Conservation (phyloP, 2,329 filamentous ascomycete species). For the Gaeumannomyces tritici region DNA sequence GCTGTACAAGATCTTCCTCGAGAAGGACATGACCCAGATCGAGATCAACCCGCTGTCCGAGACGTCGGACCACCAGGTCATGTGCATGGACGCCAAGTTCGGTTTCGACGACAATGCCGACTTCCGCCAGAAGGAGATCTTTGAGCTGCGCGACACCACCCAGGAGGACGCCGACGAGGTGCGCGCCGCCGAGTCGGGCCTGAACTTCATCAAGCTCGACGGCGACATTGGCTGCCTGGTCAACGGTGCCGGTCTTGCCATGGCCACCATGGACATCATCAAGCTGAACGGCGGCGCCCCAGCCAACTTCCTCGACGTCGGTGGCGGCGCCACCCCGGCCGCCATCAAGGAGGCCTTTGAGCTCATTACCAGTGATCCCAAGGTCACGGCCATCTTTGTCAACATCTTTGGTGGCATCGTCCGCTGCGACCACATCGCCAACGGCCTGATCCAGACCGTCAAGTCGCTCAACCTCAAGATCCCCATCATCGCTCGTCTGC, state of each 20-base stretch:
- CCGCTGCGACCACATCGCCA: conserved; percentile 92
- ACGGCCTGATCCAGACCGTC: conserved; percentile 90
- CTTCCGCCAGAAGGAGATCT: conserved; percentile 95
- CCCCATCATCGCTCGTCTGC: conserved; percentile 91
- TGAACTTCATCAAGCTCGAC: conserved; percentile 99
- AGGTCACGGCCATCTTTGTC: conserved; percentile 98
- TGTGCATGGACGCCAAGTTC: conserved; percentile 99
- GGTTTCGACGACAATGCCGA: conserved; percentile 98
- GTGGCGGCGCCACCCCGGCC: conserved; percentile 90
- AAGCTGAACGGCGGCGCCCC: conserved; percentile 95
- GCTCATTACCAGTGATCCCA: conserved; percentile 95
- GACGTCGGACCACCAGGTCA: conserved; percentile 94
- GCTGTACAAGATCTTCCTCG: conserved; percentile 96
- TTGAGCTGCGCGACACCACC: conserved; percentile 83
- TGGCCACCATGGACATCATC: conserved; percentile 99
- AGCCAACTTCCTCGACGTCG: conserved; percentile 98
- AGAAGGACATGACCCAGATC: conserved; percentile 98
- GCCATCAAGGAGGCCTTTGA: conserved; percentile 97
- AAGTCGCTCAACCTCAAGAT: conserved; percentile 92
- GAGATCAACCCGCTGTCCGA: conserved; percentile 99
- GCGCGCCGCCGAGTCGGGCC: conserved; percentile 83
- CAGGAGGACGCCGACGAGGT: conserved; percentile 98
- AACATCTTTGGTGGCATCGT: conserved; percentile 99
- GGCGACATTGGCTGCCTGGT: conserved; percentile 98
- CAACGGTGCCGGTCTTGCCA: conserved; percentile 97